phyloP scores from a whole-genome alignment of 2,329 filamentous ascomycete genomes.

The Aspergillaceae sp. region DNA sequence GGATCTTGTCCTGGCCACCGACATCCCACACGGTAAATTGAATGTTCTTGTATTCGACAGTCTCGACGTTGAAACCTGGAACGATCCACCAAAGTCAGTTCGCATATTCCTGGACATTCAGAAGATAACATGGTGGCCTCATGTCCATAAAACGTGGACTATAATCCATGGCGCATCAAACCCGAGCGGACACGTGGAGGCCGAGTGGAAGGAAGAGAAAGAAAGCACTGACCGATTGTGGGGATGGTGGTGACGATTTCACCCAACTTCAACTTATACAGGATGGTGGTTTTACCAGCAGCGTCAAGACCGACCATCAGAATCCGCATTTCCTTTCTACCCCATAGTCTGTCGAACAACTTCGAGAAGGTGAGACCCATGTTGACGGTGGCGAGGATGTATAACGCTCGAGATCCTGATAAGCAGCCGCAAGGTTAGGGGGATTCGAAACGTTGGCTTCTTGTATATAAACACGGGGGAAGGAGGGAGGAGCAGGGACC shows the following conservation, averaged over 20 bases:
- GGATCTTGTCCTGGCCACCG: conserved; percentile 99
- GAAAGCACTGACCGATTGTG: conserved; percentile 68
- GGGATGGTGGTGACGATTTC: conserved; percentile 98
- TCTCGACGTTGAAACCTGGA: conserved; percentile 97
- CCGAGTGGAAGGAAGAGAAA: not conserved
- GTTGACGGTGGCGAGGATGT: conserved; percentile 41
- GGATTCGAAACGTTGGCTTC: too few species aligned
- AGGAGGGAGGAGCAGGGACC: not conserved
- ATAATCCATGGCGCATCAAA: not conserved
- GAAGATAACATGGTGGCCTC: not conserved
- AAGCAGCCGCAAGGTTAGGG: conserved; percentile 11
- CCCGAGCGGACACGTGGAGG: not conserved
- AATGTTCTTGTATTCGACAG: conserved; percentile 99
- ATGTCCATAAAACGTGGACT: not conserved
- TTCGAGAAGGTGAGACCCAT: conserved; percentile 99
- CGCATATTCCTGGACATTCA: not conserved
- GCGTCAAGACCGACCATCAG: conserved; percentile 99
- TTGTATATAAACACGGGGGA: too few species aligned
- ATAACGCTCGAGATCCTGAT: conserved; percentile 12
- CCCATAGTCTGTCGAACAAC: conserved; percentile 91
- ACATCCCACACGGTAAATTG: conserved; percentile 99
- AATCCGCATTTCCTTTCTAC: conserved; percentile 99
- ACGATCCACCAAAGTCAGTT: conserved; percentile 6
- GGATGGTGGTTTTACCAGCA: conserved; percentile 98
- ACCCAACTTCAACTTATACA: conserved; percentile 99